Evolutionary conservation across 176 grass and related monocot genomes (phyloP).

Genomic region (Aegilops bicornis): DNA sequence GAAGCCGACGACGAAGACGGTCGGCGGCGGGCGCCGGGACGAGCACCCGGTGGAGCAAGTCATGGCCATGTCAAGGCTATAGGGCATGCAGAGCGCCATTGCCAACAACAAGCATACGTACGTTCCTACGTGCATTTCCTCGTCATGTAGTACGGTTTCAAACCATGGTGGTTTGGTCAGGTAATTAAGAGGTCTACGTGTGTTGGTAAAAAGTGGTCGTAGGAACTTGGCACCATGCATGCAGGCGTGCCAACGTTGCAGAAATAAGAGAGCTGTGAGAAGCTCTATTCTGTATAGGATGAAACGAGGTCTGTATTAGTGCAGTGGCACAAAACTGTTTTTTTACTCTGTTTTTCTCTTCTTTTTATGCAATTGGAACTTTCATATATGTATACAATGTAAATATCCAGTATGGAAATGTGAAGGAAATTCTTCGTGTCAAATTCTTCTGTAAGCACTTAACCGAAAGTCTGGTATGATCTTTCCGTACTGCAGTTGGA

Average conservation of each 20-base stretch:
- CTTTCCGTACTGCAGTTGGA: background rate
- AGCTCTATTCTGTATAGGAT: background rate
- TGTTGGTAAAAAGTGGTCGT: slow-evolving; percentile 1
- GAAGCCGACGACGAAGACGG: slow-evolving; percentile 21
- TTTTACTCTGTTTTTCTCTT: background rate
- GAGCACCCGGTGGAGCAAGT: slow-evolving; percentile 42
- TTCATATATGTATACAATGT: background rate
- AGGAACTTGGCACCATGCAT: slow-evolving; percentile 17
- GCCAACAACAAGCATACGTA: background rate
- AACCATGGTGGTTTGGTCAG: background rate
- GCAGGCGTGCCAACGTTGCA: slow-evolving; percentile 3
- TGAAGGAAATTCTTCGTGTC: background rate
- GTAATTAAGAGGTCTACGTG: background rate
- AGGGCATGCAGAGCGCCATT: background rate
- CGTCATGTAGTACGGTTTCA: background rate
- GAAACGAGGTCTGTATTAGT: background rate
- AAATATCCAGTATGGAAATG: background rate
- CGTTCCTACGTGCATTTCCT: background rate
- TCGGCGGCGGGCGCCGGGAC: slow-evolving; percentile 21
- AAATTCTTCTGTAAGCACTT: background rate
- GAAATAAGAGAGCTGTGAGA: background rate
- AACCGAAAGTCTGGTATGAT: background rate
- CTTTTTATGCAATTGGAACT: background rate
- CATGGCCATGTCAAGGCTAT: slow-evolving; percentile 56
- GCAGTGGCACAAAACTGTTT: background rate